These are phyloP conservation scores for Trichoderma hamatum DNA, from an alignment of 2,329 filamentous ascomycete genomes.

Conservation along the genomic window DNA sequence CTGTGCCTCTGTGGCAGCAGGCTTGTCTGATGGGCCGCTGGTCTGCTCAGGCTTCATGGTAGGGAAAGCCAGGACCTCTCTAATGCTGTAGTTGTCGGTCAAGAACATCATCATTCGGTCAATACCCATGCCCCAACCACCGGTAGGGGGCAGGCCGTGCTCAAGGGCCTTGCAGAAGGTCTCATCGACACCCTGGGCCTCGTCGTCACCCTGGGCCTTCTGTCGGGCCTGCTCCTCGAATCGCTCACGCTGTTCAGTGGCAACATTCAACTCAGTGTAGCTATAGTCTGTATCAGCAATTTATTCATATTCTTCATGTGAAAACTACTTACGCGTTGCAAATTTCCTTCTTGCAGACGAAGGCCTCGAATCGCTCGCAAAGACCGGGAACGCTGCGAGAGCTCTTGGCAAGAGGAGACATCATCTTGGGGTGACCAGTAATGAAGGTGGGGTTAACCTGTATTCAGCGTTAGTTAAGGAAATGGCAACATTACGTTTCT, in stretches of 20 bases:
- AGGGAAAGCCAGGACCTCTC: conserved; percentile 94
- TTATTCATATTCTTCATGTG: neutral
- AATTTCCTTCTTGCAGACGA: conserved; percentile 79
- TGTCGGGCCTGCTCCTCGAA: conserved; percentile 90
- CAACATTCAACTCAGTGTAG: conserved; percentile 92
- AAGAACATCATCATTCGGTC: conserved; percentile 95
- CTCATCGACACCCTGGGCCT: conserved; percentile 95
- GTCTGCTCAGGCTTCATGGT: conserved; percentile 91
- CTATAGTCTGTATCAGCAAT: conserved; percentile 29
- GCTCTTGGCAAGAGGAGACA: conserved; percentile 96
- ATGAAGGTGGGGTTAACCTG: conserved; percentile 72
- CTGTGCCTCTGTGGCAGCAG: conserved; percentile 5
- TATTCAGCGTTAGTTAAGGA: neutral
- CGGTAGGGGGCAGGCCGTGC: conserved; percentile 88
- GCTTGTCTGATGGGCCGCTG: conserved; percentile 5
- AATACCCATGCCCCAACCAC: conserved; percentile 95
- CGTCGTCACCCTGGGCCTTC: conserved; percentile 95
- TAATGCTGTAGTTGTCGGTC: conserved; percentile 90
- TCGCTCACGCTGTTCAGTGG: conserved; percentile 87
- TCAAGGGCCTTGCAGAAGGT: conserved; percentile 91
- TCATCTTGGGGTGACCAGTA: conserved; percentile 63
- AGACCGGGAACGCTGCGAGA: conserved; percentile 80
- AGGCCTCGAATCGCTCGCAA: conserved; percentile 96
- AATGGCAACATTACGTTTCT: neutral
- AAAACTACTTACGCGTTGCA: conserved; percentile 67